Conservation (phyloP, 306 rosid species). For the Medicago arabica region DNA sequence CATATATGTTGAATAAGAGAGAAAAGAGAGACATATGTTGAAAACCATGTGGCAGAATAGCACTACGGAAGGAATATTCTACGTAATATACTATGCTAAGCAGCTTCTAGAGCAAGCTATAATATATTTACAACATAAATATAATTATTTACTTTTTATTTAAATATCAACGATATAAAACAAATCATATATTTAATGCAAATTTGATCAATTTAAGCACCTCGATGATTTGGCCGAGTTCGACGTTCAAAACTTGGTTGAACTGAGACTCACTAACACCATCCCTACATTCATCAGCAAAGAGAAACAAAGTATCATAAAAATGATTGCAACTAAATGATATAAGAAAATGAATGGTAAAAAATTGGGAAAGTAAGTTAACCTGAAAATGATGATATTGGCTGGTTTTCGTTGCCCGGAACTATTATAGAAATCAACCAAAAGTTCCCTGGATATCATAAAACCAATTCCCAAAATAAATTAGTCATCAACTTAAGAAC, state of each 20-base stretch:
- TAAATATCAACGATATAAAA: background rate
- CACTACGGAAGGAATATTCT: too few species aligned
- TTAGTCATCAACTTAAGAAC: too few species aligned
- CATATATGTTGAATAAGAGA: too few species aligned
- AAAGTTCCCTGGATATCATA: slow-evolving; percentile 69
- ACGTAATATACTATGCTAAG: too few species aligned
- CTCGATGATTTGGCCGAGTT: slow-evolving; percentile 82
- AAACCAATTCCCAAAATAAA: background rate
- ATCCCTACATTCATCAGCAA: slow-evolving; percentile 59
- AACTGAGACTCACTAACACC: slow-evolving; percentile 96
- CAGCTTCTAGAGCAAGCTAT: too few species aligned
- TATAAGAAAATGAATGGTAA: background rate
- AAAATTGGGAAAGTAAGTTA: background rate
- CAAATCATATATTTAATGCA: background rate
- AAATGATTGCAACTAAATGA: background rate
- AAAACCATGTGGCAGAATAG: too few species aligned
- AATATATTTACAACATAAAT: too few species aligned
- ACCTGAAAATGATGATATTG: slow-evolving; percentile 93
- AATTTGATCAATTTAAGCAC: slow-evolving; percentile 39
- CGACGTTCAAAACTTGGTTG: slow-evolving; percentile 85
- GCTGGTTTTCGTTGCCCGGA: slow-evolving; percentile 82
- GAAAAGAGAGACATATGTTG: too few species aligned
- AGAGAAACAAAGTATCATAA: background rate
- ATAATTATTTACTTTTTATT: too few species aligned
- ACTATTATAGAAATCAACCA: slow-evolving; percentile 76